Base-by-base conservation (phyloP, 306 rosid species). In the Quercus agrifolia region DNA sequence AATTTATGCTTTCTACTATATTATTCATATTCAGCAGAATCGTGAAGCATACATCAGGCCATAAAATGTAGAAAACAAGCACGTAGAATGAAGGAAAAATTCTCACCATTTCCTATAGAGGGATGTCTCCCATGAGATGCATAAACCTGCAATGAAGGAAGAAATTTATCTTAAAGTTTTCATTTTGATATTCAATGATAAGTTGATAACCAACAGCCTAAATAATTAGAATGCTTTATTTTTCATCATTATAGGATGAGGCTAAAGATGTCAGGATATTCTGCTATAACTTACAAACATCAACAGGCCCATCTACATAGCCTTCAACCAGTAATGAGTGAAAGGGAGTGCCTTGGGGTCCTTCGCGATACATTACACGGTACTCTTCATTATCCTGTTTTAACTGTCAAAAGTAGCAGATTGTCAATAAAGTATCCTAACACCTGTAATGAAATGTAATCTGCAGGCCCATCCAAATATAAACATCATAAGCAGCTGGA, bases 341-440 rank as follows among this genome's bases (percentile, higher is more conserved):
- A 84, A 80, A 91, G 3, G 99, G 98, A 84, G 90, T 86, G 82
- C 98, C 99, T 81, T 87, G 75, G 20, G 86, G 90, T 73, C 98
- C 99, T 84, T 91, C 97, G 11, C 92, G 90, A 84, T 93, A 96
- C 99, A 96, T 96, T 19, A 96, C 98, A 18, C 99, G 97, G 51
- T 85, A 93, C 69, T 91, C 97, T 75, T 93, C 99, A 21, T 80
- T 91, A n/a, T 93, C 99, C 49, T 96, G 98, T 84, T 93, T 96
- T 77, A 90, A 80, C 99, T 96, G 95, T 71, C 73, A 81, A 79
- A 78, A 83, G 33, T 84, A 79, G 84, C 58, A 70, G 54, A 23
- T 76, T 5, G 71, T 70, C 1, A 72, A 55, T 28, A 19, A 61
- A 59, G 20, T 69, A 59, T 79, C 44, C 18, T 1, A 64, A 20